These are phyloP conservation scores for Fusarium ambrosium DNA, from an alignment of 2,329 filamentous ascomycete species.

Conservation along the genomic window DNA sequence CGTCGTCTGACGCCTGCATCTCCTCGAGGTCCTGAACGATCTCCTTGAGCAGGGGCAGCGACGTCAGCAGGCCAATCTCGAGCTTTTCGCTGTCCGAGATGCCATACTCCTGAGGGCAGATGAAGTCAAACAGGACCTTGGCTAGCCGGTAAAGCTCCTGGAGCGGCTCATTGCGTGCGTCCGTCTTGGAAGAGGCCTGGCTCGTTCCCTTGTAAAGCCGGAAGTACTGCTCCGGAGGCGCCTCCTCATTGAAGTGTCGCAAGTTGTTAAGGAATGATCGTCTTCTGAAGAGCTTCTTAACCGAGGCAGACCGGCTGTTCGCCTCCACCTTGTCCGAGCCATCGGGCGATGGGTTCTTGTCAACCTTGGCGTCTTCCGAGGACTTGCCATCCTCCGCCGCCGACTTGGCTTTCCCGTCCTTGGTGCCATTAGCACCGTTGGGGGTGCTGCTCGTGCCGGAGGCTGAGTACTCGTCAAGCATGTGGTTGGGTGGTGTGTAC, in stretches of 20 bases:
- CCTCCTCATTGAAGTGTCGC: slow-evolving; percentile 65
- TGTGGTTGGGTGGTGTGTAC: slow-evolving; percentile 86
- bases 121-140: slow-evolving; percentile 97
- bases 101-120: slow-evolving; percentile 97
- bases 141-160: slow-evolving; percentile 93
- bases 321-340: slow-evolving; percentile 58
- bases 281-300: slow-evolving; percentile 68
- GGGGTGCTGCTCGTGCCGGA: slow-evolving; percentile 51
- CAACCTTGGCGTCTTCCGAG: slow-evolving; percentile 55
- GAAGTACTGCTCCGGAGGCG: slow-evolving; percentile 82
- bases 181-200: slow-evolving; percentile 78
- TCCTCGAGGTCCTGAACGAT: slow-evolving; percentile 98
- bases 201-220: slow-evolving; percentile 86
- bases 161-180: slow-evolving; percentile 87
- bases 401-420: slow-evolving; percentile 58
- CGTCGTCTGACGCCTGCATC: slow-evolving; percentile 93
- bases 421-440: slow-evolving; percentile 49
- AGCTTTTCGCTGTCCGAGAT: slow-evolving; percentile 96
- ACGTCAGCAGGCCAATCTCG: slow-evolving; percentile 97
- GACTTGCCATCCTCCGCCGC: slow-evolving; percentile 56
- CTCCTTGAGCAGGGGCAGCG: slow-evolving; percentile 92
- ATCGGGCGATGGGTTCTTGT: slow-evolving; percentile 50
- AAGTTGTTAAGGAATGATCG: slow-evolving; percentile 71
- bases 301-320: slow-evolving; percentile 51
- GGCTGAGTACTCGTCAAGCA: slow-evolving; percentile 76